phyloP scores from a whole-genome alignment of 1,284 basidiomycete genomes.

The Agroathelia rolfsii region DNA sequence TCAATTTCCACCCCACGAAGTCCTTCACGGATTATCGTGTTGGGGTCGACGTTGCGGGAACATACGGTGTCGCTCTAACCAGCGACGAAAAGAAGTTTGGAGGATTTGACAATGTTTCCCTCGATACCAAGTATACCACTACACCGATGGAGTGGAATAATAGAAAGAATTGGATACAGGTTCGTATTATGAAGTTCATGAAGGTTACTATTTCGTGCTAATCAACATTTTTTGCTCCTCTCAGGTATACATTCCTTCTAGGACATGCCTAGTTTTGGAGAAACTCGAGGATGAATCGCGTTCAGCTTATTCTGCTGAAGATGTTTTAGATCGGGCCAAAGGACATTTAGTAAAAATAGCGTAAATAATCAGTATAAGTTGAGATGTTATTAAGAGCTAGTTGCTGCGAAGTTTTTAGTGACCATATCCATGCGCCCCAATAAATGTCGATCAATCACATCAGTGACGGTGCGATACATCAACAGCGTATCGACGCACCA shows the following conservation, averaged over 20 bases:
- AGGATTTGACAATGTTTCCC: conserved; percentile 76
- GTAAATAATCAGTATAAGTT: no score
- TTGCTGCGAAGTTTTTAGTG: no score
- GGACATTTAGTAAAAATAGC: no score
- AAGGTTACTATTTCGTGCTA: conserved; percentile 1
- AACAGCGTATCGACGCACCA: no score
- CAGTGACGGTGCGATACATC: no score
- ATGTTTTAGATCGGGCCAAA: conserved; percentile 2
- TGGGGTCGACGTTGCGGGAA: conserved; percentile 80
- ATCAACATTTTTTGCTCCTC: conserved; percentile 8
- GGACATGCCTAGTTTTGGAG: conserved; percentile 67
- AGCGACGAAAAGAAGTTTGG: conserved; percentile 85
- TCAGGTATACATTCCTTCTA: conserved; percentile 72
- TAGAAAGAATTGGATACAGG: conserved; percentile 83
- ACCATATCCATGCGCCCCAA: no score
- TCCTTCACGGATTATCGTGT: conserved; percentile 92
- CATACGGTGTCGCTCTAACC: conserved; percentile 75
- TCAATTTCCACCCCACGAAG: conserved; percentile 89
- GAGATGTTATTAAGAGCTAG: no score
- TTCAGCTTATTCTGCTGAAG: conserved; percentile 1
- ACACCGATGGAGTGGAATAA: conserved; percentile 88
- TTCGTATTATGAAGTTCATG: conserved; percentile 21
- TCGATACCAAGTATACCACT: conserved; percentile 66
- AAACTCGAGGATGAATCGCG: no score
- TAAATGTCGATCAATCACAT: no score